Evolutionary conservation across 2,329 filamentous ascomycete species (phyloP), one percentile per base, ranked within the genome.

Genomic region (Fusarium sp.): DNA sequence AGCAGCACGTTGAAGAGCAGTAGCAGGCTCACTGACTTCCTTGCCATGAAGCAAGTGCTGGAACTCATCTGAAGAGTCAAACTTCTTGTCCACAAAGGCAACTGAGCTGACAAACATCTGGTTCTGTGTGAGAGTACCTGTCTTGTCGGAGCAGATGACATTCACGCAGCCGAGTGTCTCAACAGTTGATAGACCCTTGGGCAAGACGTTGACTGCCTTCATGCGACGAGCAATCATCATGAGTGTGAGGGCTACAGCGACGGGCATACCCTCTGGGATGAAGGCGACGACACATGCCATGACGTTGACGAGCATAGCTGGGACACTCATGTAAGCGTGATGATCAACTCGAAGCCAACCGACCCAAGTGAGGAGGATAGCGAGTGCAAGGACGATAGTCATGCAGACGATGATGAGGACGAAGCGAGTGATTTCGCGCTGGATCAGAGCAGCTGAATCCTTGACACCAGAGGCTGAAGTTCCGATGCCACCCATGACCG

Each of bases 331-430:
- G 76, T 79, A 84, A 0, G 38, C 69, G 5, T 55, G 60, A 52
- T 84, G 82, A 7, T 83, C 78, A 7, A 69, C 70, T 0, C 80
- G 75, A 3, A 85, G 71, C 83, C 83, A 85, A 5, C 76, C 81
- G 7, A 78, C 72, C 83, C 83, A 87, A 2, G 84, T 83, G 46
- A 87, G 78, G 6, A 84, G 71, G 23, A 87, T 85, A 0, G 81
- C 44, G 0, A 81, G 73, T 1, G 81, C 82, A 13, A 84, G 75
- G 18, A 80, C 30, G 17, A 84, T 37, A 0, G 82, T 85, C 49
- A 84, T 50, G 54, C 60, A 67, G 20, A 83, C 79, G 32, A 85
- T 84, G 65, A 85, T 84, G 9, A 62, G 68, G 14, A 85, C 82
- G 15, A 85, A 85, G 30, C 82, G 82, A 33, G 73, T 79, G 37